Evolutionary conservation across 441 rosid genomes (phyloP).

Genomic region (Capsella rubella): DNA sequence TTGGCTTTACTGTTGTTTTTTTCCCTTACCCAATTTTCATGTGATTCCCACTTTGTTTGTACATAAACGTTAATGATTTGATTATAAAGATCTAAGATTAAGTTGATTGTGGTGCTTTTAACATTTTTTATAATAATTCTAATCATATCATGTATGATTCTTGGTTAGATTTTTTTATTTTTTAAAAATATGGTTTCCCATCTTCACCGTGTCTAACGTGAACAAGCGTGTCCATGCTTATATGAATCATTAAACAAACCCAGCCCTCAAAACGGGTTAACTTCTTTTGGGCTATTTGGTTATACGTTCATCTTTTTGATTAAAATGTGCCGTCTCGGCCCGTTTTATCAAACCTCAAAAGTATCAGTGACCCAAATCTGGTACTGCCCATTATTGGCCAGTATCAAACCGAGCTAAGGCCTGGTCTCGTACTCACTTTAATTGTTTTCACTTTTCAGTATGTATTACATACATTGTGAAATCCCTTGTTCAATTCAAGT

Average conservation of each 20-base stretch:
- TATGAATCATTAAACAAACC: not conserved
- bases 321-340: conserved; percentile 20
- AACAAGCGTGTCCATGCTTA: not conserved
- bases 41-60: conserved; percentile 38
- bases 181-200: not conserved
- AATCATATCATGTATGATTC: conserved; percentile 22
- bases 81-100: conserved; percentile 7
- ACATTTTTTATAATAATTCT: not conserved
- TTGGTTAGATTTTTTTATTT: not conserved
- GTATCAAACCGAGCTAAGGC: conserved; percentile 27
- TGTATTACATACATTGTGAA: not conserved
- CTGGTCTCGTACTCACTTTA: not conserved
- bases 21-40: conserved; percentile 21
- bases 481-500: not conserved
- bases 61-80: conserved; percentile 2
- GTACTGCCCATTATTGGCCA: conserved; percentile 14
- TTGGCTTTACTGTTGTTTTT: conserved; percentile 27
- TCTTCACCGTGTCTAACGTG: not conserved
- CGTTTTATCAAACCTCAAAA: not conserved
- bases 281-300: not conserved
- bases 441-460: conserved; percentile 10
- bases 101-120: conserved; percentile 31
- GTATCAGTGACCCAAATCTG: conserved; percentile 5
- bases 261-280: not conserved
- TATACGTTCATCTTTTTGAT: not conserved